A percentile compares a stretch with the other conserved stretches of the same genome.
Conservation (phyloP, 495 filamentous ascomycete species). For the Xylaria curta region DNA sequence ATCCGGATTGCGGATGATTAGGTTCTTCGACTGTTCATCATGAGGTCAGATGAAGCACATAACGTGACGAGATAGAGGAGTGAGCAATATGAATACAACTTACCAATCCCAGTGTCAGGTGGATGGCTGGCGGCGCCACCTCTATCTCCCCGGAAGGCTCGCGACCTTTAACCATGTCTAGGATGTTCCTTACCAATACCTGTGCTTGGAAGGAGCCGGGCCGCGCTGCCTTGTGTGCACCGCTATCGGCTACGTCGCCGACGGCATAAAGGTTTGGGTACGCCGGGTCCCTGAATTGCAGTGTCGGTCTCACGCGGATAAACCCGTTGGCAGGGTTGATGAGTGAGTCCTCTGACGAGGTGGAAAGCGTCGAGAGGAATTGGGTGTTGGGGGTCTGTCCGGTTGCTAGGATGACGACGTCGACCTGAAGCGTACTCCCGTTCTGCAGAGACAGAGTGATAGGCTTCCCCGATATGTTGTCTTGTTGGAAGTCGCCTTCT, state of each 20-base stretch:
- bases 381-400: constrained; percentile 58
- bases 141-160: constrained; percentile 41
- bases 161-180: constrained; percentile 47
- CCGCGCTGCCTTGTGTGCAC: constrained; percentile 60
- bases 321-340: constrained; percentile 52
- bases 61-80: background rate
- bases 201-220: constrained; percentile 59
- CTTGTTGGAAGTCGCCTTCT: constrained; percentile 36
- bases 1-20: constrained; percentile 59
- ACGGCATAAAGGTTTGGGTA: constrained; percentile 56
- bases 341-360: constrained; percentile 44
- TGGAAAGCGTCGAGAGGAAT: constrained; percentile 50
- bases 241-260: constrained; percentile 66
- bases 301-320: constrained; percentile 59
- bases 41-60: background rate
- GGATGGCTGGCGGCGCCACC: constrained; percentile 51
- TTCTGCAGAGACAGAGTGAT: constrained; percentile 27
- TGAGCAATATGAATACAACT: constrained; percentile 19
- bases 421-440: constrained; percentile 24
- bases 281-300: constrained; percentile 56
- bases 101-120: constrained; percentile 61
- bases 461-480: constrained; percentile 9
- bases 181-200: constrained; percentile 62
- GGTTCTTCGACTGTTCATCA: constrained; percentile 51
- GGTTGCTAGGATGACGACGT: constrained; percentile 42